Evolutionary conservation across 768 basidiomycete genomes (phyloP).

Genomic region (Hydnomerulius pinastri): DNA sequence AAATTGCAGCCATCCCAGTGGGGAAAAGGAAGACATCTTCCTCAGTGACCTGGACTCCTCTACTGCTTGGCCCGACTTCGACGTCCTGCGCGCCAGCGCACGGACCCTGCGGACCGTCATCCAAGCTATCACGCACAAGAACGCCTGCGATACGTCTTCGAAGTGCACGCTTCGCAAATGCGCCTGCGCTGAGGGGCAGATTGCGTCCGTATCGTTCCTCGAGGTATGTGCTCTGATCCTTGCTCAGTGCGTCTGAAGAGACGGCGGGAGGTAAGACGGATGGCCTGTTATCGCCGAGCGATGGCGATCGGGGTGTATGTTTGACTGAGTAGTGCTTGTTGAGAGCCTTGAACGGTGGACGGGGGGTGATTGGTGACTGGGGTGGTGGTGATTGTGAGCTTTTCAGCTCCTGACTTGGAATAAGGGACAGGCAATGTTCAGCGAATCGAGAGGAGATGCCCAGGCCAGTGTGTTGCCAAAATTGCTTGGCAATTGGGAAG

Average conservation of each 20-base stretch:
- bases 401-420: slow-evolving; percentile 47
- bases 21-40: slow-evolving; percentile 88
- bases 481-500: slow-evolving; percentile 75
- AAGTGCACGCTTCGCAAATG: slow-evolving; percentile 83
- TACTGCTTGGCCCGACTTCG: slow-evolving; percentile 59
- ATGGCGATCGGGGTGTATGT: slow-evolving; percentile 11
- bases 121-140: slow-evolving; percentile 57
- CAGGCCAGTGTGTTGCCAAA: slow-evolving; percentile 94
- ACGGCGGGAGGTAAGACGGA: slow-evolving; percentile 8
- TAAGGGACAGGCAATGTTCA: slow-evolving; percentile 74
- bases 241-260: slow-evolving; percentile 48
- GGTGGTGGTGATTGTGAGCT: slow-evolving; percentile 27
- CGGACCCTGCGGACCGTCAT: slow-evolving; percentile 35
- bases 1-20: slow-evolving; percentile 93
- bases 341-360: slow-evolving; percentile 42
- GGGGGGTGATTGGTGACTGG: slow-evolving; percentile 25
- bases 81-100: slow-evolving; percentile 48
- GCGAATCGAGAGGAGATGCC: slow-evolving; percentile 89
- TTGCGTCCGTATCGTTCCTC: slow-evolving; percentile 97
- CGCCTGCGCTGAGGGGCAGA: slow-evolving; percentile 68
- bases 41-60: slow-evolving; percentile 74
- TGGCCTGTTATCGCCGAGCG: slow-evolving; percentile 2
- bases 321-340: slow-evolving; percentile 60
- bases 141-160: slow-evolving; percentile 90
- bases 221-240: slow-evolving; percentile 73